Base-by-base conservation (phyloP, 805 yeast species). In the Metschnikowia continentalis region DNA sequence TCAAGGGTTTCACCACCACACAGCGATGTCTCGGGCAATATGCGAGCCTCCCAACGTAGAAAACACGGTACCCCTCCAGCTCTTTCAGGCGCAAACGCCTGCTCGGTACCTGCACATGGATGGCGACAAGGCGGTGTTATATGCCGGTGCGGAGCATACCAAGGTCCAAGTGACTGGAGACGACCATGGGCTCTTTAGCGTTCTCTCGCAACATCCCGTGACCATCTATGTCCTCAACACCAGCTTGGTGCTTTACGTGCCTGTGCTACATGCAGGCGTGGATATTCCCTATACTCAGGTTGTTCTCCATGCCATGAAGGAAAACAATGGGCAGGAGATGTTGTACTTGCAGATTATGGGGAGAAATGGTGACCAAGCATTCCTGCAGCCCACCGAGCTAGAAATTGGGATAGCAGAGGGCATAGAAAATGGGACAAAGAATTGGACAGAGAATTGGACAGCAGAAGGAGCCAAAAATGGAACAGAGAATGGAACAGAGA, bases 71-170 rank as follows among this genome's bases (percentile, higher is more conserved):
- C 66, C 68, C 3, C 56, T 62, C 10, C 47, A 61, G 14, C 57
- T 60, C 22, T 75, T 66, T 54, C 71, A 64, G 48, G 60, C 70
- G 11, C 69, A 71, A 26, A 68, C 71, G 2, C 78, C 79, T 1
- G 77, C 69, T 35, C 55, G 61, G 41, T 74, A 66, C 55, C 66
- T 74, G 14, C 54, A 66, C 23, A 71, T 56, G 19, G 65, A 61
- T 48, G 65, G 72, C 46, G 78, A 74, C 54, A 70, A 73, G 58
- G 63, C 67, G 51, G 72, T 75, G 37, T 56, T 75, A n/a, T 66
- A 70, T 51, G 75, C 70, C 7, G 78, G 77, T 5, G 74, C 74
- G 3, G 41, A 42, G 32, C 38, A 32, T 22, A 35, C 39, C 32
- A 47, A 14, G 56, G 51, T 52, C 23, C 14, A 22, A 50, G 57